Evolutionary conservation across 202 grass and related monocot genomes (phyloP), one percentile per base, ranked within the genome.

Genomic region (Panicum virgatum): DNA sequence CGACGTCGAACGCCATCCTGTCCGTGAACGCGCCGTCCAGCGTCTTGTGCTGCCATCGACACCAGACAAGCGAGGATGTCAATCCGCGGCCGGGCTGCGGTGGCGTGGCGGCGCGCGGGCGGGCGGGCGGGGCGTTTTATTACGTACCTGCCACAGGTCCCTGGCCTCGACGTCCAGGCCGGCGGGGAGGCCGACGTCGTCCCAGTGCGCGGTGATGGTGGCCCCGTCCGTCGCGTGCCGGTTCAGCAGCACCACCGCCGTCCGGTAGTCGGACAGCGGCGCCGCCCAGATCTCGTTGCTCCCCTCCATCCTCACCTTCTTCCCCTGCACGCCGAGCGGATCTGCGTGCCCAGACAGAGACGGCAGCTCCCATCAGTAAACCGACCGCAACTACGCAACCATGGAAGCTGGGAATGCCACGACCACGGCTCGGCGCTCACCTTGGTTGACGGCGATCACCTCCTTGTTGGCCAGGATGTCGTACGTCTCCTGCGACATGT

Each of bases 391-490:
- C n/a, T n/a, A 71, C 44, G 0, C 64, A 14, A 62, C 4, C 46
- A 22, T 34, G 15, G 78, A 14, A 81, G 32, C 37, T 44, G 26
- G 34, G 46, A 57, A 62, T 3, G 44, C 20, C 10, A 1, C 20
- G 6, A 6, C 5, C 1, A 2, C 7, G 1, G 12, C 15, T 66
- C 30, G 9, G 69, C 36, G 59, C 46, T 73, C 46, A 97, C 92
- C 92, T 90, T 98, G 92, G 86, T 91, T 95, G 47, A 98, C 84
- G 42, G 91, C 92, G 87, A 98, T 98, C 60, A 93, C 96, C 82
- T 98, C 96, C 79, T 90, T 81, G 69, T 98, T 98, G 29, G 87
- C 77, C 19, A 98, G 64, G 82, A 98, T 91, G 81, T 66, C 62
- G 84, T 89, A 59, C n/a, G 92, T 98, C 19, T 88, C 83, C 52